These are phyloP conservation scores for Monosporascus sp. DNA, from an alignment of 2,329 filamentous ascomycete species.

Conservation along the genomic window DNA sequence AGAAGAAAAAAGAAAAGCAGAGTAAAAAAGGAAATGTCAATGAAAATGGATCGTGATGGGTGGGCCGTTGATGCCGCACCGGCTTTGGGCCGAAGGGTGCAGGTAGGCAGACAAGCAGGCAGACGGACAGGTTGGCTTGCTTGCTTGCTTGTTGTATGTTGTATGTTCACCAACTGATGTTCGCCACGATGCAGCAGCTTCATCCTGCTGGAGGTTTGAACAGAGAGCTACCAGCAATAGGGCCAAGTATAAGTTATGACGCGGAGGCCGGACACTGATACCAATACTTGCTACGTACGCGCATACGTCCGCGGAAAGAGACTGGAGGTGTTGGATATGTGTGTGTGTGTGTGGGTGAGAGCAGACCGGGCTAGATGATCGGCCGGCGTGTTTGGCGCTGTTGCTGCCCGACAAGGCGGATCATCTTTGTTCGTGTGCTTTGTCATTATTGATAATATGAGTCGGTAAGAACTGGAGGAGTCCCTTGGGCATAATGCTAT, in stretches of 20 bases:
- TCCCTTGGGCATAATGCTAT: not conserved
- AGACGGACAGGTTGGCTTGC: no score
- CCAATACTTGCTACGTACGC: not conserved
- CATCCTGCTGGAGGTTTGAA: no score
- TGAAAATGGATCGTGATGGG: not conserved
- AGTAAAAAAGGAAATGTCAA: no score
- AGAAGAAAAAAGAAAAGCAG: no score
- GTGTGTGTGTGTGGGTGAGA: not conserved
- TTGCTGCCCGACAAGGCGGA: not conserved
- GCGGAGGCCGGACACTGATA: not conserved
- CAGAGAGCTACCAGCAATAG: no score
- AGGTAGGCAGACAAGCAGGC: not conserved
- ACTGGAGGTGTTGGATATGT: not conserved
- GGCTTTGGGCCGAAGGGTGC: not conserved
- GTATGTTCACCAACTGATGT: not conserved
- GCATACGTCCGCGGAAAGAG: not conserved
- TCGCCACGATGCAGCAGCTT: not conserved
- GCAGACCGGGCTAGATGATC: not conserved
- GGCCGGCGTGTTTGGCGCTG: not conserved
- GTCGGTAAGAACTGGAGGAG: no score
- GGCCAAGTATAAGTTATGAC: not conserved
- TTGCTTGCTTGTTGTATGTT: not conserved
- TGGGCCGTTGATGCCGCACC: conserved; percentile 1
- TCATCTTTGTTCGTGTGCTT: not conserved
- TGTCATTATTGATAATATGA: not conserved